Evolutionary conservation across 805 yeast species (phyloP), one percentile per base, ranked within the genome.

Genomic region (Hanseniaspora meyeri): DNA sequence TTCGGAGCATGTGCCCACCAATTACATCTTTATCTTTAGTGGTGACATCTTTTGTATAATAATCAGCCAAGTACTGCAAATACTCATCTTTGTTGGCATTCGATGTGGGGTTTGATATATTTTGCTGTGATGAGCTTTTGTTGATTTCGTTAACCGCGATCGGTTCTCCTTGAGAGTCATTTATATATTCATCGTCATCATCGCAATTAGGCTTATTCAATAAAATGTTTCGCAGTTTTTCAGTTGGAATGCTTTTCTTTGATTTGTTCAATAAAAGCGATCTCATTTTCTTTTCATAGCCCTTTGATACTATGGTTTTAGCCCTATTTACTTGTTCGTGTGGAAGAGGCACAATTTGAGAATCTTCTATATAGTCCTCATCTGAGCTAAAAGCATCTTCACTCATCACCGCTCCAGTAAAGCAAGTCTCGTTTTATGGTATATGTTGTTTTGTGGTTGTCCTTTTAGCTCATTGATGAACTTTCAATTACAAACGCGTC

Each of bases 1-100:
- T 53, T 11, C 57, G 11, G 6, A 53, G 34, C n/a, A 53, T 29
- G 32, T 53, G 57, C 1, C 57, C 57, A 16, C 43, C 43, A 16
- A 52, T 20, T n/a, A 52, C 17, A 11, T 46, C 51, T 32, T 39
- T 53, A 17, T 19, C 37, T 11, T 49, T 29, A 24, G 32, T 12
- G 7, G 32, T 38, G 6, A 37, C 37, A 17, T 48, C 43, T 24
- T 37, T 36, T 17, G 43, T 37, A 24, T 48, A 36, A 27, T 48
- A 16, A 9, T 48, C 43, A 36, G 43, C 43, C 17, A 46, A 20
- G n/a, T 32, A 46, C 17, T 46, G 17, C 5, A 46, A 9, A 19
- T 46, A 45, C 12, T 45, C 37, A 31, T 45, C 38, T 11, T 43
- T 20, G 8, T 20, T 43, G 17, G 20, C 27, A 14, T 46, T 34